These are phyloP conservation scores for Tremellales sp. DNA, from an alignment of 1,284 basidiomycete genomes.

Conservation along the genomic window DNA sequence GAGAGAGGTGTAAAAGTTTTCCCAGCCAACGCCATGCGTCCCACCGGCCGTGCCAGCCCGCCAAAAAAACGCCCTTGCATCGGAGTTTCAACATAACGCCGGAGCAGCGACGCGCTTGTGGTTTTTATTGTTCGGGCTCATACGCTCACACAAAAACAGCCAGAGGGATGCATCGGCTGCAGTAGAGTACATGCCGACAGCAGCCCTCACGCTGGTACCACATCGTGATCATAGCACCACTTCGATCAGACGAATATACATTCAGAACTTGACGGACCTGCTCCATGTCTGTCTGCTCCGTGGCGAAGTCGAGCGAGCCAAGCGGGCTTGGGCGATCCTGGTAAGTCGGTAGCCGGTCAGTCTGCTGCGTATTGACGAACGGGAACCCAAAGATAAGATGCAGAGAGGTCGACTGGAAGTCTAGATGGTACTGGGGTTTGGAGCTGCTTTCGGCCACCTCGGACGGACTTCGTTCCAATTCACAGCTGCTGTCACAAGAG, in stretches of 20 bases:
- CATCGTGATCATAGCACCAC: slow-evolving; percentile 8
- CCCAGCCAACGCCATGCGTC: too few relatives aligned
- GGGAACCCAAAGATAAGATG: slow-evolving; percentile 54
- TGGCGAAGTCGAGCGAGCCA: slow-evolving; percentile 63
- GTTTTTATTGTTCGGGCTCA: too few relatives aligned
- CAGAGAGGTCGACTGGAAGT: slow-evolving; percentile 72
- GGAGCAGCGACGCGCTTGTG: too few relatives aligned
- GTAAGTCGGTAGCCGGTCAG: slow-evolving; percentile 37
- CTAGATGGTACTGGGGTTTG: slow-evolving; percentile 69
- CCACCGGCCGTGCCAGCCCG: too few relatives aligned
- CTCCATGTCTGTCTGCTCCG: slow-evolving; percentile 69
- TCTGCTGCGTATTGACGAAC: slow-evolving; percentile 1
- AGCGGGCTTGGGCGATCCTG: slow-evolving; percentile 72
- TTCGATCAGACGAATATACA: slow-evolving; percentile 35
- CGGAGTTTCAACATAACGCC: too few relatives aligned
- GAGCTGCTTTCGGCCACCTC: slow-evolving; percentile 22
- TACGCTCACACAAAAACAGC: too few relatives aligned
- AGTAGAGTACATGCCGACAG: slow-evolving; percentile 12
- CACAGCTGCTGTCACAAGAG: slow-evolving; percentile 3
- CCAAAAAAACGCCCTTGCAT: too few relatives aligned
- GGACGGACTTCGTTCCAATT: not conserved
- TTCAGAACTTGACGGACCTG: slow-evolving; percentile 43
- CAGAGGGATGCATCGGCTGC: too few relatives aligned
- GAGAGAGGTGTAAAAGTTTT: too few relatives aligned
- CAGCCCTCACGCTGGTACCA: slow-evolving; percentile 2